phyloP scores from a whole-genome alignment of 2,329 filamentous ascomycete genomes.

The Drechslerella coelobrocha region DNA sequence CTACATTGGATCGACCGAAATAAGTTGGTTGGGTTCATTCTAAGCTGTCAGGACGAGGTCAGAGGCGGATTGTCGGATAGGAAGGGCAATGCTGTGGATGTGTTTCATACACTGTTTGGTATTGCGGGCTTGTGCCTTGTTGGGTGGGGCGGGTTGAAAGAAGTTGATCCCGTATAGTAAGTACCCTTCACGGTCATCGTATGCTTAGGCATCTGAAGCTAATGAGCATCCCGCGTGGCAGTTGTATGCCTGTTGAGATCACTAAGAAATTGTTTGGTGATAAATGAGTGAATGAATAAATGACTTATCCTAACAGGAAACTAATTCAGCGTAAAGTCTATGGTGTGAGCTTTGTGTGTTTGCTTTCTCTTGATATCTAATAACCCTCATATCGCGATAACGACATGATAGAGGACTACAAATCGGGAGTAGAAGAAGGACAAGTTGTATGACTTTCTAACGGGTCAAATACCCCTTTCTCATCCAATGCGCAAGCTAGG shows the following conservation, averaged over 20 bases:
- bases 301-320: constrained; percentile 4
- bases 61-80: constrained; percentile 86
- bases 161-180: constrained; percentile 87
- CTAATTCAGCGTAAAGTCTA: neutral
- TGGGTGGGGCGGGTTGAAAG: constrained; percentile 75
- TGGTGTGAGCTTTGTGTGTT: constrained; percentile 21
- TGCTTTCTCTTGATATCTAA: constrained; percentile 50
- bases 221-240: constrained; percentile 33
- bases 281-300: constrained; percentile 38
- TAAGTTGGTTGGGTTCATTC: constrained; percentile 79
- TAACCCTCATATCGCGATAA: constrained; percentile 49
- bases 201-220: neutral
- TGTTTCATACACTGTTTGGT: constrained; percentile 93
- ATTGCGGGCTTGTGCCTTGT: constrained; percentile 86
- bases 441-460: constrained; percentile 10
- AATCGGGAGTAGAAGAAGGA: constrained; percentile 50
- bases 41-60: constrained; percentile 85
- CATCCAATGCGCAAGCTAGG: constrained; percentile 36
- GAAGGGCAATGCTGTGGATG: constrained; percentile 93
- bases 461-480: constrained; percentile 50
- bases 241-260: constrained; percentile 52
- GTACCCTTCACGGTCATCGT: constrained; percentile 52
- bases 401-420: constrained; percentile 48
- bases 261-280: constrained; percentile 27
- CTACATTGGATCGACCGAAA: constrained; percentile 91